Evolutionary conservation across 768 basidiomycete genomes (phyloP).

Genomic region (Tricholoma matsutake): DNA sequence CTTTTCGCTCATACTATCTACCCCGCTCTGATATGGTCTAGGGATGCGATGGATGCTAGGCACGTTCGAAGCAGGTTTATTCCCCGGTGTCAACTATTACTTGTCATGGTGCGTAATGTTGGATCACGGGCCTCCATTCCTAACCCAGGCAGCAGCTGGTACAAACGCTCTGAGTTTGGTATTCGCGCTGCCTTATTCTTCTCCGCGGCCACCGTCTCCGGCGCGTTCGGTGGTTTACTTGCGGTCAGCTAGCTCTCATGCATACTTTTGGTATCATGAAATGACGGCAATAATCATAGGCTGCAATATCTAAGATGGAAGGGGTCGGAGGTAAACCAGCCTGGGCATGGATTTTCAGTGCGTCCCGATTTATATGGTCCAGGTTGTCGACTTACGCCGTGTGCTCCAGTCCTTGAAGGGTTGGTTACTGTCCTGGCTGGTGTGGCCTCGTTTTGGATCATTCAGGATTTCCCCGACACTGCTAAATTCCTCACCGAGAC

Average conservation of each 20-base stretch:
- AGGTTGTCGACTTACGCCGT: background rate
- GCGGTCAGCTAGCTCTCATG: conserved; percentile 44
- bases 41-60: conserved; percentile 73
- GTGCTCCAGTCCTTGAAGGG: conserved; percentile 53
- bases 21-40: conserved; percentile 18
- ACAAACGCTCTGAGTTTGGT: conserved; percentile 74
- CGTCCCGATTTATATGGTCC: conserved; percentile 8
- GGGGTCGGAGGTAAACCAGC: conserved; percentile 66
- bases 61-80: conserved; percentile 69
- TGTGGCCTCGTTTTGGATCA: conserved; percentile 64
- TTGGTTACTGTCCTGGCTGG: conserved; percentile 67
- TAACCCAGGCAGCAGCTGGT: conserved; percentile 35
- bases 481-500: conserved; percentile 73
- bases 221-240: conserved; percentile 78
- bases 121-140: background rate
- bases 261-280: conserved; percentile 7
- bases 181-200: conserved; percentile 67
- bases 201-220: conserved; percentile 74
- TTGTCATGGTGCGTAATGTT: conserved; percentile 56
- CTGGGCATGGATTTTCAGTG: conserved; percentile 72
- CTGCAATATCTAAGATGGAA: conserved; percentile 68
- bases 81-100: conserved; percentile 66
- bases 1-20: background rate
- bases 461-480: conserved; percentile 82
- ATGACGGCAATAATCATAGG: conserved; percentile 26